phyloP scores from a whole-genome alignment of 2,329 filamentous ascomycete species.

The Aspergillus phoenicis region DNA sequence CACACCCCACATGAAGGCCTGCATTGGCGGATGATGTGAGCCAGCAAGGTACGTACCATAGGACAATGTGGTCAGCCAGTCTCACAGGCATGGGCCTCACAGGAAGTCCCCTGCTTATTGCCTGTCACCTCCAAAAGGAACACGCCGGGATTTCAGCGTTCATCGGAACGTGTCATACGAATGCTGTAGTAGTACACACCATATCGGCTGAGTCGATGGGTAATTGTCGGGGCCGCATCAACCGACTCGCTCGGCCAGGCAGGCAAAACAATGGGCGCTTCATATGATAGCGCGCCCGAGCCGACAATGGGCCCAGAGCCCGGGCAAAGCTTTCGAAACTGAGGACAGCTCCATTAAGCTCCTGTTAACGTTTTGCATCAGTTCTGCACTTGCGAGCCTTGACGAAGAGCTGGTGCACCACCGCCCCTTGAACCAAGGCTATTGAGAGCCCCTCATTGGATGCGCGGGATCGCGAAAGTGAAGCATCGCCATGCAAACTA shows the following conservation, averaged over 20 bases:
- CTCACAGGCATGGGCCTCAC: background rate
- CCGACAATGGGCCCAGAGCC: background rate
- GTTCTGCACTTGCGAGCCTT: background rate
- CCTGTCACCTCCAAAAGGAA: background rate
- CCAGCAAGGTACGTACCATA: constrained; percentile 16
- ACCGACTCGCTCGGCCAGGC: background rate
- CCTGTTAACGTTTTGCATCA: constrained; percentile 3
- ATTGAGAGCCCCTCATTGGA: constrained; percentile 15
- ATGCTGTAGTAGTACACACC: constrained; percentile 3
- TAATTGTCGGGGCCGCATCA: background rate
- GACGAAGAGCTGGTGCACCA: background rate
- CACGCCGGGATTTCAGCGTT: background rate
- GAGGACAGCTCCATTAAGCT: background rate
- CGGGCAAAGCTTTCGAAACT: background rate
- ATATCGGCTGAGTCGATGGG: constrained; percentile 1
- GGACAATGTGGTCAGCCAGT: constrained; percentile 7
- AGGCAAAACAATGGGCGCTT: background rate
- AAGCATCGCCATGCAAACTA: constrained; percentile 21
- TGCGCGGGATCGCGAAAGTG: constrained; percentile 8
- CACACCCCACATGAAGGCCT: background rate
- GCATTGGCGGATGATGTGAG: constrained; percentile 14
- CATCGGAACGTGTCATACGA: background rate
- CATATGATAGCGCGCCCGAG: background rate
- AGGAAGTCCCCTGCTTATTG: background rate
- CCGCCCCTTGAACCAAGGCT: background rate